Base-by-base conservation (phyloP, 768 basidiomycete species). In the Amylocystis lapponica region DNA sequence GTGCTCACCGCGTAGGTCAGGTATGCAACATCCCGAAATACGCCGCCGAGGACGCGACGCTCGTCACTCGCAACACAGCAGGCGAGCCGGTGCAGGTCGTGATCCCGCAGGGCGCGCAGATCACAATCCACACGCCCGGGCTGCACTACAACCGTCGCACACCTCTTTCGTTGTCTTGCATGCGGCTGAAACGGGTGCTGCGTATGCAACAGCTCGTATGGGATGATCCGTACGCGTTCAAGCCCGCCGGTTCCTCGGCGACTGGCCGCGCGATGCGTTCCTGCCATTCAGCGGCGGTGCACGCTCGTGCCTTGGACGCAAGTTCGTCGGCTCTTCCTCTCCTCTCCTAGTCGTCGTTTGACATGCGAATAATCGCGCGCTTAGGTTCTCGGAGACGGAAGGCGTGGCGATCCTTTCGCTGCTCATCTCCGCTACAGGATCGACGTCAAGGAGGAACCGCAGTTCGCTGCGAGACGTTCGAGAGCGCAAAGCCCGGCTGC, bases 251-350 rank as follows among this genome's bases (percentile, higher is more conserved):
- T 78, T 78, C 62, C 56, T 77, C n/a, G 66, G 64, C 27, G 70
- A 77, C 36, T 79, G 73, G 69, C 67, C 71, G 17, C 64, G 68
- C 27, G 76, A 78, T 50, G 78, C 77, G 0, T 78, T 76, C 52
- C 29, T 75, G 21, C 74, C 76, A 3, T 78, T 78, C 52, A 74
- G 70, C 41, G 62, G 56, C 34, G 74, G 74, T 63, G 41, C 66
- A n/a, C 64, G 74, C 7, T 66, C 66, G 23, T 76, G 73, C 54
- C 52, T 74, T 19, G 73, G 72, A 31, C 60, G 70, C 43, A 67
- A 65, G 71, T 71, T 55, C 14, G 51, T 27, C 20, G 4, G 37
- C 22, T 16, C n/a, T n/a, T n/a, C n/a, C n/a, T n/a, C n/a, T n/a
- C 16, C 22, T 42, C 33, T 44, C 9, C 36, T 70, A 69, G 48